Conservation (phyloP, 1,284 basidiomycete species). For the Ustilago trichophora region DNA sequence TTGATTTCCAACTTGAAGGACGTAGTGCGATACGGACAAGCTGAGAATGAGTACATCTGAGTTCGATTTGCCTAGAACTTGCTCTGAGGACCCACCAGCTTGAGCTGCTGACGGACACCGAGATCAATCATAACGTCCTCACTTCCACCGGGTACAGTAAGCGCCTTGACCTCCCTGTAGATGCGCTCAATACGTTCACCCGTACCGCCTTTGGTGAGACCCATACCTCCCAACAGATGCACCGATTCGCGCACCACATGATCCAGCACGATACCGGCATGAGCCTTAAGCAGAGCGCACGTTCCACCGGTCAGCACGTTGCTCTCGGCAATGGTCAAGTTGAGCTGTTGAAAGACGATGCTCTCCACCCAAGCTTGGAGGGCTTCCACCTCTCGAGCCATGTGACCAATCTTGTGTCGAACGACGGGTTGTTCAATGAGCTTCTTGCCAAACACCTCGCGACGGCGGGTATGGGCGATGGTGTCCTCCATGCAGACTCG, state of each 20-base stretch:
- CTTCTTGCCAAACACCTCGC: conserved; percentile 55
- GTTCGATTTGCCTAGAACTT: conserved; percentile 23
- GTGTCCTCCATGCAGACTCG: conserved; percentile 55
- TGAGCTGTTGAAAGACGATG: conserved; percentile 48
- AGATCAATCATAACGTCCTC: conserved; percentile 58
- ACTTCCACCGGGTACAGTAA: conserved; percentile 54
- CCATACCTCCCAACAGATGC: conserved; percentile 56
- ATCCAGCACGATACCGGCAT: conserved; percentile 55
- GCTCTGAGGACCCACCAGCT: conserved; percentile 44
- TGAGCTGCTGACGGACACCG: conserved; percentile 56
- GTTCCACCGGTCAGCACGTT: conserved; percentile 54
- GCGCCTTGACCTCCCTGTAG: conserved; percentile 52
- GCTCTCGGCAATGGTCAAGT: conserved; percentile 40
- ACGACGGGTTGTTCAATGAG: conserved; percentile 61
- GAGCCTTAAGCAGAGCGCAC: conserved; percentile 56
- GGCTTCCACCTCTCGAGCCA: conserved; percentile 59
- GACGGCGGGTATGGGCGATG: conserved; percentile 42
- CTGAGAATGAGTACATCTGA: too few relatives aligned
- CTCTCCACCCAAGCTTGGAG: conserved; percentile 56
- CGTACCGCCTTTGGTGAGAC: conserved; percentile 54
- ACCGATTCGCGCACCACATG: conserved; percentile 49
- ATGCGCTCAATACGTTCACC: conserved; percentile 58
- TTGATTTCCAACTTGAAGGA: too few relatives aligned
- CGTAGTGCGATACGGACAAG: too few relatives aligned
- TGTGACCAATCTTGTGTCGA: conserved; percentile 58